Base-by-base conservation (phyloP, 1,284 basidiomycete genomes). In the Cryptococcus sp. region DNA sequence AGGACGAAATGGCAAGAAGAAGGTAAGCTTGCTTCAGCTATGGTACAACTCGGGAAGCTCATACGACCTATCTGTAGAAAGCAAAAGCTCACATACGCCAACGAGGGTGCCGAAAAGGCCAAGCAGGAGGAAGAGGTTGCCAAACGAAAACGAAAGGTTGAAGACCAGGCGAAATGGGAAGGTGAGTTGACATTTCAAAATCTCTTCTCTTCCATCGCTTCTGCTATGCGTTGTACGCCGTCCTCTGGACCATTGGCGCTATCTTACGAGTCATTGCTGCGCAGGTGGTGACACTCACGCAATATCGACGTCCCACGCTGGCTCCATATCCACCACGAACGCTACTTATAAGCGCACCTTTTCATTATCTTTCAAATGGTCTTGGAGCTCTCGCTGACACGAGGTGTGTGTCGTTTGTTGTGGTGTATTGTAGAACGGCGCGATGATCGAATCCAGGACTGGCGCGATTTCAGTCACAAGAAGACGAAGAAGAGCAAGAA, bases 101-200 rank as follows among this genome's bases (percentile, higher is more conserved):
- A 82, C 50, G 82, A 84, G 64, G 82, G 81, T 11, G 81, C 82
- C 17, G 82, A 82, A 60, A 80, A 81, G 52, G 76, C 78, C 22
- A 77, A 78, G 48, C 72, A 77, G 43, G 81, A 81, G 41, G 79
- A 78, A 40, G 82, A 82, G 19, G 70, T 80, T 10, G 64, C 69
- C 3, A 70, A 69, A 46, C 62, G 78, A 49, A 81, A 81, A 55
- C 69, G 80, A 13, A 81, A 81, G 61, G 73, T 76, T 5, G 83
- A 83, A 50, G 79, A 81, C 5, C 77, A 81, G 46, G 77, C 73
- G 45, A 72, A 72, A 44, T 84, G 83, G 83, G 83, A 83, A 69
- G 79, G 79, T 75, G 64, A 71, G 77, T 69, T 26, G 29, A 19
- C 25, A 20, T 29, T 51, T 41, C 40, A 38, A 34, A 34, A 48